These are phyloP conservation scores for Aspergillus uvarum DNA, from an alignment of 2,329 filamentous ascomycete genomes.

Conservation along the genomic window DNA sequence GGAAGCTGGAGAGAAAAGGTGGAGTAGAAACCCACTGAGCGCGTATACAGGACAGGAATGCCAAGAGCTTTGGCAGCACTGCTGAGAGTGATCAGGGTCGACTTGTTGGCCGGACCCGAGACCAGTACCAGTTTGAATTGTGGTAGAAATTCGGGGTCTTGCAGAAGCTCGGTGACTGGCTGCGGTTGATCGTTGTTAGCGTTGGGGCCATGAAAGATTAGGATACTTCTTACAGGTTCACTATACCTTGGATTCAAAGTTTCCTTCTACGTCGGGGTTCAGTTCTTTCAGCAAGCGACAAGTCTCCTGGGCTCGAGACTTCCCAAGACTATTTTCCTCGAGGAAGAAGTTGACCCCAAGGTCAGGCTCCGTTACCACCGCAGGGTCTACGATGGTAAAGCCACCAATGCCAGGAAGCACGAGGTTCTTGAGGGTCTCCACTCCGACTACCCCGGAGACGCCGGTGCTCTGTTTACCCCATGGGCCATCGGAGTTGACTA, in stretches of 20 bases:
- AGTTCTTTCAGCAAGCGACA: constrained; percentile 77
- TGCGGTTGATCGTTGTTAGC: constrained; percentile 19
- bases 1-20: constrained; percentile 80
- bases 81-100: constrained; percentile 53
- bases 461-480: constrained; percentile 35
- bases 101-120: constrained; percentile 57
- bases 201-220: neutral
- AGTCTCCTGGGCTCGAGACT: constrained; percentile 74
- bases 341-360: constrained; percentile 97
- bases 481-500: constrained; percentile 69
- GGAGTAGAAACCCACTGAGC: constrained; percentile 89
- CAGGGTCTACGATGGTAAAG: constrained; percentile 86
- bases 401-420: constrained; percentile 87
- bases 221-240: constrained; percentile 4
- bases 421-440: constrained; percentile 96
- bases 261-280: constrained; percentile 86
- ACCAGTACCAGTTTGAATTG: constrained; percentile 62
- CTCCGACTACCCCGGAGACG: constrained; percentile 78
- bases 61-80: constrained; percentile 55
- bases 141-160: constrained; percentile 39
- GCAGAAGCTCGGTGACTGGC: constrained; percentile 41
- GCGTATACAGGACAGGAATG: constrained; percentile 76
- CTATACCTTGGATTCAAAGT: constrained; percentile 63
- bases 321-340: constrained; percentile 73
- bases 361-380: constrained; percentile 74